phyloP scores from a whole-genome alignment of 148 eudicot species.

The Pharnaceum exiguum region DNA sequence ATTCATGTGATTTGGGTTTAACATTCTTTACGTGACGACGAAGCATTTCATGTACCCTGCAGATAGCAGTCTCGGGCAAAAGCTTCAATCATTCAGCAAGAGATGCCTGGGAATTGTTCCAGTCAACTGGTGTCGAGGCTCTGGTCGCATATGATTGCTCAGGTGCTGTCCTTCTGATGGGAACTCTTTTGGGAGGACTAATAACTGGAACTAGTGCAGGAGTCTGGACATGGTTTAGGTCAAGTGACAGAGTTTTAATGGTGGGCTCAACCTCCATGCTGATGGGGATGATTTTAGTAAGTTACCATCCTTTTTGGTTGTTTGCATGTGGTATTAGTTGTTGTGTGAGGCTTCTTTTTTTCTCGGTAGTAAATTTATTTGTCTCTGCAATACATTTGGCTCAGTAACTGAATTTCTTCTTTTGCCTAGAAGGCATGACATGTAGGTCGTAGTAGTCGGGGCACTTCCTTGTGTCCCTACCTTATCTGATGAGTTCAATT shows the following conservation, averaged over 20 bases:
- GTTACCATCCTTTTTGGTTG: not conserved
- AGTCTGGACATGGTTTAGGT: conserved; percentile 61
- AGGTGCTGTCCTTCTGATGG: conserved; percentile 91
- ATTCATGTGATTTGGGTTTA: not conserved
- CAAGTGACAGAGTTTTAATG: conserved; percentile 73
- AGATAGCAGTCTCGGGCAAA: conserved; percentile 97
- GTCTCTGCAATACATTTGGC: too few relatives aligned
- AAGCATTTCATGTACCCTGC: not conserved
- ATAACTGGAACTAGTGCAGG: conserved; percentile 88
- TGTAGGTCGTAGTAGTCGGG: too few relatives aligned
- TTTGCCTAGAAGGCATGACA: too few relatives aligned
- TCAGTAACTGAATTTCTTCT: too few relatives aligned
- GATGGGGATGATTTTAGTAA: conserved; percentile 97
- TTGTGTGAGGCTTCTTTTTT: too few relatives aligned
- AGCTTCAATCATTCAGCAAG: conserved; percentile 90
- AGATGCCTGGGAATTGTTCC: conserved; percentile 98
- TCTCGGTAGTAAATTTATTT: too few relatives aligned
- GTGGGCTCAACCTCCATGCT: conserved; percentile 88
- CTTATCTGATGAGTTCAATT: too few relatives aligned
- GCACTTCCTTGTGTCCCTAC: too few relatives aligned
- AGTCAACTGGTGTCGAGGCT: conserved; percentile 95
- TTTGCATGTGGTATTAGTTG: not conserved
- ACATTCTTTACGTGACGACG: not conserved
- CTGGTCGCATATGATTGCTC: conserved; percentile 95
- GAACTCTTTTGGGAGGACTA: conserved; percentile 80